Percentiles rank a stretch among this genome's conserved stretches.
phyloP scores from a whole-genome alignment of 257 asterid species.

The Scutellaria galericulata region DNA sequence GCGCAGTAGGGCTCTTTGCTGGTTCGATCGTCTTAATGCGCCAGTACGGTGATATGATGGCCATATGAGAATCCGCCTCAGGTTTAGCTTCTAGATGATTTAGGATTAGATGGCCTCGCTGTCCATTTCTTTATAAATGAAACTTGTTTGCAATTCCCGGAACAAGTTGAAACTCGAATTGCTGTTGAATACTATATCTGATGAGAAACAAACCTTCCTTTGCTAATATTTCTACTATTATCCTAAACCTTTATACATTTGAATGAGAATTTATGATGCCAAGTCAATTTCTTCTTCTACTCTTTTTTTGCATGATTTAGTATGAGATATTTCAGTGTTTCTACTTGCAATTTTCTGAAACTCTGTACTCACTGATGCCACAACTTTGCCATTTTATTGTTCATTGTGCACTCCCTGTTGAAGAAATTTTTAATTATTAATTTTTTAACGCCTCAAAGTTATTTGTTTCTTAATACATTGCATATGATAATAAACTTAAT shows the following conservation, averaged over 20 bases:
- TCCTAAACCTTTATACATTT: background rate
- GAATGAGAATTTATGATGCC: background rate
- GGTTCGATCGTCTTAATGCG: slow-evolving; percentile 86
- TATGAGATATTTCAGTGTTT: no score
- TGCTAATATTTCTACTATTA: background rate
- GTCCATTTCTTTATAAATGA: background rate
- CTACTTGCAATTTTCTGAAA: no score
- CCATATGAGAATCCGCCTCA: slow-evolving; percentile 45
- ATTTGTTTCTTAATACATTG: no score
- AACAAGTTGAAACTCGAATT: slow-evolving; percentile 30
- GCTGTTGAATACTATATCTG: background rate
- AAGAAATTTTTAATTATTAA: no score
- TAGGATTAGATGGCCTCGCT: slow-evolving; percentile 8
- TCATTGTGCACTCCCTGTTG: no score
- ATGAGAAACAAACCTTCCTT: background rate
- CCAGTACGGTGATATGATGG: slow-evolving; percentile 84
- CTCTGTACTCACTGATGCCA: no score
- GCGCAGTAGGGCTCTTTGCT: slow-evolving; percentile 80
- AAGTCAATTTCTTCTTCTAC: background rate
- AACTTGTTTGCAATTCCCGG: slow-evolving; percentile 11
- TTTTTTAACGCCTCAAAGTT: no score
- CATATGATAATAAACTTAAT: no score
- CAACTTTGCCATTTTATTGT: no score
- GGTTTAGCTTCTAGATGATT: slow-evolving; percentile 21
- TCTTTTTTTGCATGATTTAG: no score